Conservation (phyloP, 495 filamentous ascomycete species). For the Hypoxylon trugodes region DNA sequence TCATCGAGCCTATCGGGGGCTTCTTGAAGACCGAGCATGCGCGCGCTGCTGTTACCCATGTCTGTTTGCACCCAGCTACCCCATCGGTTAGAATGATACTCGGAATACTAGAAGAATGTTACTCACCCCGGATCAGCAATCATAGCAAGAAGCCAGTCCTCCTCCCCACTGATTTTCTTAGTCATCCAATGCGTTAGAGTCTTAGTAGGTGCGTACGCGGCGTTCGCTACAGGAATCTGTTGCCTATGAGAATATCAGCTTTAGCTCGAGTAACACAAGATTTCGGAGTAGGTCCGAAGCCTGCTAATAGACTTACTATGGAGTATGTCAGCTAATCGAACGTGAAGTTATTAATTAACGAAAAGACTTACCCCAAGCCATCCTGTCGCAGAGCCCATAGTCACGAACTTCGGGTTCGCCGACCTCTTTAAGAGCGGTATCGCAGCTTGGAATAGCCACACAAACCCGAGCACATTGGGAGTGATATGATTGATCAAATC, state of each 20-base stretch:
- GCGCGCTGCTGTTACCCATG: slow-evolving; percentile 51
- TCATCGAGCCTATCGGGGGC: slow-evolving; percentile 43
- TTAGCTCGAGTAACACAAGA: slow-evolving; percentile 1
- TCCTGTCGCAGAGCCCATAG: slow-evolving; percentile 43
- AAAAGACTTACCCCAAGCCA: slow-evolving; percentile 32
- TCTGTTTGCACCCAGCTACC: slow-evolving; percentile 55
- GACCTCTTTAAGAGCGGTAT: slow-evolving; percentile 24
- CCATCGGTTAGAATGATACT: background rate
- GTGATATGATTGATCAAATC: slow-evolving; percentile 15
- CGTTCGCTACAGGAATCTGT: slow-evolving; percentile 41
- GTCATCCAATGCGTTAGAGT: slow-evolving; percentile 49
- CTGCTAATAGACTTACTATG: background rate
- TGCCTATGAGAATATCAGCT: slow-evolving; percentile 7
- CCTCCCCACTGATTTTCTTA: slow-evolving; percentile 47
- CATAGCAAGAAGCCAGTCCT: slow-evolving; percentile 49
- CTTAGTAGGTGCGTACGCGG: slow-evolving; percentile 54
- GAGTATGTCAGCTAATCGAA: background rate
- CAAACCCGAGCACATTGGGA: slow-evolving; percentile 25
- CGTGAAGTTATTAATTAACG: background rate
- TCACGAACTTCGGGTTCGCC: slow-evolving; percentile 45
- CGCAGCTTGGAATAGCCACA: slow-evolving; percentile 37
- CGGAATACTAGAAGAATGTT: background rate
- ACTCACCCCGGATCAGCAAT: slow-evolving; percentile 40
- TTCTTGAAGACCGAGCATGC: slow-evolving; percentile 43
- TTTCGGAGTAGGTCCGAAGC: background rate